These are phyloP conservation scores for Skeletonema menzelii DNA, from an alignment of 108 stramenopile species.

Conservation along the genomic window DNA sequence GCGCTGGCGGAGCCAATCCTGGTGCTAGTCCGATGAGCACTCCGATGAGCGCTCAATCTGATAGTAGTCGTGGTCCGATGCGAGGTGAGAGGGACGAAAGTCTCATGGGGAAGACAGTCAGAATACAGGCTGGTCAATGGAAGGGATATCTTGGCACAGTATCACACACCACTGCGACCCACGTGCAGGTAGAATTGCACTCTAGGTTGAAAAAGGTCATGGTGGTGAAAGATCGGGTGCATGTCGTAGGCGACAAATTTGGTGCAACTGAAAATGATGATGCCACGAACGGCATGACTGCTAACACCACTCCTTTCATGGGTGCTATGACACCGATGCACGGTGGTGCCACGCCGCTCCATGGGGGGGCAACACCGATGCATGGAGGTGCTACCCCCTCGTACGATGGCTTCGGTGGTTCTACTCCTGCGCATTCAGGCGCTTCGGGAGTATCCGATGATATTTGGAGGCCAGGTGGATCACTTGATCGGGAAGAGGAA, in stretches of 20 bases:
- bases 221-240: conserved; percentile 85
- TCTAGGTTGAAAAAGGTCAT: conserved; percentile 90
- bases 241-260: conserved; percentile 88
- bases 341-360: conserved; percentile 86
- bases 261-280: conserved; percentile 75
- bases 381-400: conserved; percentile 66
- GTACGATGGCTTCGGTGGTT: conserved; percentile 46
- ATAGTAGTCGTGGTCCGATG: conserved; percentile 51
- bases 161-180: conserved; percentile 83
- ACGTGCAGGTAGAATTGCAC: conserved; percentile 90
- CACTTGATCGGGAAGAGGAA: conserved; percentile 54
- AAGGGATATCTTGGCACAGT: conserved; percentile 91
- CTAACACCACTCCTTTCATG: conserved; percentile 33
- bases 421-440: conserved; percentile 41
- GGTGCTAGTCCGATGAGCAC: conserved; percentile 24
- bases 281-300: conserved; percentile 24
- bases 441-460: conserved; percentile 55
- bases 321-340: conserved; percentile 56
- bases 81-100: conserved; percentile 75
- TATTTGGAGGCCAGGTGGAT: conserved; percentile 88
- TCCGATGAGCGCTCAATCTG: conserved; percentile 64
- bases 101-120: conserved; percentile 87
- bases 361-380: conserved; percentile 89
- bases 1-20: conserved; percentile 41
- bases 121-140: conserved; percentile 91